These are phyloP conservation scores for Xylaria hypoxylon DNA, from an alignment of 2,329 filamentous ascomycete genomes.

Conservation along the genomic window DNA sequence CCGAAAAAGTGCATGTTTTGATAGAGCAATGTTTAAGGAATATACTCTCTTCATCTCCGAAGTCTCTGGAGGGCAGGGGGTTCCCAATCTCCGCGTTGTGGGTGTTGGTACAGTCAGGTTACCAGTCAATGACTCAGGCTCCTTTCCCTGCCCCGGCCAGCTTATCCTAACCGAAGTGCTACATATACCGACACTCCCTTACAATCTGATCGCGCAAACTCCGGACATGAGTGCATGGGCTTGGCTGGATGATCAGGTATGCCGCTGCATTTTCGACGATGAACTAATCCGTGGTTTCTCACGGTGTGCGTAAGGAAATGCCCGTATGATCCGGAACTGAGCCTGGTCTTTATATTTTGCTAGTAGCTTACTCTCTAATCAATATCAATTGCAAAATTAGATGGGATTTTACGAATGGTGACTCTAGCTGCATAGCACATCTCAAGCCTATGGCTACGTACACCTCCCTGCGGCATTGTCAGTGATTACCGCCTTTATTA, in stretches of 20 bases:
- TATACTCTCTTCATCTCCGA: background rate
- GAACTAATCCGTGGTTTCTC: background rate
- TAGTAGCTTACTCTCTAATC: background rate
- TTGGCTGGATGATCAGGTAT: too few species aligned
- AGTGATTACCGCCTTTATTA: background rate
- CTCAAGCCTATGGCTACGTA: background rate
- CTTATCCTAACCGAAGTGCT: constrained; percentile 5
- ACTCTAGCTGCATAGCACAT: background rate
- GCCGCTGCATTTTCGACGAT: background rate
- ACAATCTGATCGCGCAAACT: background rate
- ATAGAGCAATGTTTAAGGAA: background rate
- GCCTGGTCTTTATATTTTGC: background rate
- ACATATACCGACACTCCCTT: background rate
- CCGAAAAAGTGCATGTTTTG: background rate
- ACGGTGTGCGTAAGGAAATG: background rate
- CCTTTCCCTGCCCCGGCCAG: too few species aligned
- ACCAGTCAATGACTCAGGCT: background rate
- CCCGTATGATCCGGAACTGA: too few species aligned
- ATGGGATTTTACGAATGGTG: background rate
- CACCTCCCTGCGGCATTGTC: background rate
- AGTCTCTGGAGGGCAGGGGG: rapidly evolving
- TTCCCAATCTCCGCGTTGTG: background rate
- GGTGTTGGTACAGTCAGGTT: constrained; percentile 3
- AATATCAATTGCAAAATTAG: background rate
- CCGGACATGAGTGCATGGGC: background rate